Conservation (phyloP, 106 monocot species). For the Allium fistulosum region DNA sequence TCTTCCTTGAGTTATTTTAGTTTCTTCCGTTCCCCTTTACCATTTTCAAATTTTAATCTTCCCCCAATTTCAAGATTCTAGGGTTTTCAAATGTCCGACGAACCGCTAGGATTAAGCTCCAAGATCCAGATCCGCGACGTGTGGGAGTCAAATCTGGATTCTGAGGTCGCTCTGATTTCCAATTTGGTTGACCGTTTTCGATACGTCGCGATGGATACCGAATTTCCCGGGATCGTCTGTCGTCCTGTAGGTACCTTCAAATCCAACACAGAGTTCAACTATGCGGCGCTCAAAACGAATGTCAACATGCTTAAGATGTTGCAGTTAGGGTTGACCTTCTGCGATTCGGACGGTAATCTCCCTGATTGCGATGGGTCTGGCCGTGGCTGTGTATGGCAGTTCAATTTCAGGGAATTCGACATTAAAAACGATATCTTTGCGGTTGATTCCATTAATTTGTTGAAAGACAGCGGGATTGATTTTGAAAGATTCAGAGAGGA, state of each 20-base stretch:
- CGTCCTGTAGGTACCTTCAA: constrained; percentile 30
- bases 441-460: constrained; percentile 39
- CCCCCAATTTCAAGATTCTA: background rate
- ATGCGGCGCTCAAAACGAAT: constrained; percentile 46
- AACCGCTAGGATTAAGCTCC: background rate
- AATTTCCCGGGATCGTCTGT: constrained; percentile 44
- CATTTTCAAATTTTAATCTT: background rate
- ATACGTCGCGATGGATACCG: constrained; percentile 19
- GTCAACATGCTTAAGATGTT: constrained; percentile 51
- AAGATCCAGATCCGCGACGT: constrained; percentile 53
- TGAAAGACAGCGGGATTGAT: constrained; percentile 37
- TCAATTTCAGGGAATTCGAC: constrained; percentile 46
- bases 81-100: constrained; percentile 12
- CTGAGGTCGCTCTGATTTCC: constrained; percentile 39
- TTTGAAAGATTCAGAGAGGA: constrained; percentile 29
- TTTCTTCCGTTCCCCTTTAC: background rate
- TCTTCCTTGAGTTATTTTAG: background rate
- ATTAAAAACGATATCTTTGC: constrained; percentile 29
- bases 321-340: constrained; percentile 56
- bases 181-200: constrained; percentile 44
- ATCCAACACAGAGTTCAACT: constrained; percentile 31
- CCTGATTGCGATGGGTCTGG: constrained; percentile 32
- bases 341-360: constrained; percentile 38
- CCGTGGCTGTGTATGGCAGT: constrained; percentile 28
- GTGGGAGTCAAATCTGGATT: constrained; percentile 38